phyloP scores from a whole-genome alignment of 2,329 filamentous ascomycete species.

The Aschersonia sp. region DNA sequence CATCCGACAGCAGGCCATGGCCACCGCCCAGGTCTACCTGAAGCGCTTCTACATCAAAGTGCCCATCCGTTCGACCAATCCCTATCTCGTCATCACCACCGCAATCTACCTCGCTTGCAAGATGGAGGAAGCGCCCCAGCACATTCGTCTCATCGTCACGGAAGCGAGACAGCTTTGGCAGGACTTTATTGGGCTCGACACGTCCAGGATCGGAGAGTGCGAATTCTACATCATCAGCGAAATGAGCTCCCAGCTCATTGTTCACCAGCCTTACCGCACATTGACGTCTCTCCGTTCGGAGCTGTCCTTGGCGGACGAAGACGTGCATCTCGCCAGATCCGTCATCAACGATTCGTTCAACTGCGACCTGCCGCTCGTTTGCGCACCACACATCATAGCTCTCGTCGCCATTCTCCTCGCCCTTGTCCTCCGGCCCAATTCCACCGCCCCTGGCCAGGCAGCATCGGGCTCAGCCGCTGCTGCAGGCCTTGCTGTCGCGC shows the following conservation, averaged over 20 bases:
- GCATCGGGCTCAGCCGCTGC: conserved; percentile 16
- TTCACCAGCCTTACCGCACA: conserved; percentile 82
- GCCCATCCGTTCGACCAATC: conserved; percentile 84
- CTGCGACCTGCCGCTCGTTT: conserved; percentile 76
- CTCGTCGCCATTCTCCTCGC: conserved; percentile 73
- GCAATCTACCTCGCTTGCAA: conserved; percentile 93
- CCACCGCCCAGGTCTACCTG: conserved; percentile 88
- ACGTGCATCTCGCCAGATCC: conserved; percentile 61
- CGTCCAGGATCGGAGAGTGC: conserved; percentile 78
- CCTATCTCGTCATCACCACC: conserved; percentile 84
- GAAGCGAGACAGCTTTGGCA: conserved; percentile 81
- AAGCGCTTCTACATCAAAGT: conserved; percentile 87
- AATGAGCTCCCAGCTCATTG: conserved; percentile 76
- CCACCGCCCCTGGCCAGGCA: conserved; percentile 13
- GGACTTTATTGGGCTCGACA: conserved; percentile 61
- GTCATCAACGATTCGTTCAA: conserved; percentile 88
- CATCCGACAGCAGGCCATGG: conserved; percentile 80
- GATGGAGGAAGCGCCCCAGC: conserved; percentile 93
- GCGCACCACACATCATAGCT: conserved; percentile 78
- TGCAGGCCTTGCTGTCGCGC: conserved; percentile 32
- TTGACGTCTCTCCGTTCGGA: conserved; percentile 56
- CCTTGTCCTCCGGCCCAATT: conserved; percentile 59
- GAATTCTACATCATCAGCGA: conserved; percentile 88
- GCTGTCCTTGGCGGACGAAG: conserved; percentile 61
- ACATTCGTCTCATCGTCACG: conserved; percentile 78